Conservation (phyloP, 371 early-diverging fungal species). For the Haplosporangium sp. region DNA sequence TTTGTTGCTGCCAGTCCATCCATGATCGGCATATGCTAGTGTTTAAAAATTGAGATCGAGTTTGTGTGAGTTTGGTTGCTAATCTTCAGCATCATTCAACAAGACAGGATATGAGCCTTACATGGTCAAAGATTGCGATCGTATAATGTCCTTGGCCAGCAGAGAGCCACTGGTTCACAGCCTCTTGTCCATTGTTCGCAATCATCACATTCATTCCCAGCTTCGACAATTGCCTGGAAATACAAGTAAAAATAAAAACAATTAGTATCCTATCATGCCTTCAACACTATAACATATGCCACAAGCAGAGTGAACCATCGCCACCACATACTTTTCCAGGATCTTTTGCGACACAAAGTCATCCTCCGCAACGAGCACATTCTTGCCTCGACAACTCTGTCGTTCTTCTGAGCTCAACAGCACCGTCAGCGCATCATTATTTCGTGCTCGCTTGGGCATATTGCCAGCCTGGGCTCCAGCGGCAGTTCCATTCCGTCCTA, state of each 20-base stretch:
- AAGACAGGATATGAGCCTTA: conserved; percentile 3
- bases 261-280: not conserved
- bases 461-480: not conserved
- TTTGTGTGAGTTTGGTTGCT: not conserved
- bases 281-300: not conserved
- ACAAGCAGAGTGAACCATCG: too few relatives aligned
- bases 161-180: conserved; percentile 38
- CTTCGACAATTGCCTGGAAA: conserved; percentile 42
- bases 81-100: not conserved
- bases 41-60: not conserved
- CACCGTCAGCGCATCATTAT: conserved; percentile 34
- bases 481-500: conserved; percentile 17
- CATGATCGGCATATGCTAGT: conserved; percentile 52
- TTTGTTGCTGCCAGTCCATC: conserved; percentile 70
- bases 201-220: conserved; percentile 50
- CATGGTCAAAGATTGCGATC: conserved; percentile 51
- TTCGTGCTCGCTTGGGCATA: conserved; percentile 36
- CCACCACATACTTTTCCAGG: conserved; percentile 36
- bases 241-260: not conserved
- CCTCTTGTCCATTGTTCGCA: conserved; percentile 45
- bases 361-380: conserved; percentile 46
- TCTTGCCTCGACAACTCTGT: conserved; percentile 33
- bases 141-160: conserved; percentile 40
- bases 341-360: conserved; percentile 51
- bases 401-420: conserved; percentile 31